phyloP scores from a whole-genome alignment of 805 yeast genomes.

The Candida rishiriensis region DNA sequence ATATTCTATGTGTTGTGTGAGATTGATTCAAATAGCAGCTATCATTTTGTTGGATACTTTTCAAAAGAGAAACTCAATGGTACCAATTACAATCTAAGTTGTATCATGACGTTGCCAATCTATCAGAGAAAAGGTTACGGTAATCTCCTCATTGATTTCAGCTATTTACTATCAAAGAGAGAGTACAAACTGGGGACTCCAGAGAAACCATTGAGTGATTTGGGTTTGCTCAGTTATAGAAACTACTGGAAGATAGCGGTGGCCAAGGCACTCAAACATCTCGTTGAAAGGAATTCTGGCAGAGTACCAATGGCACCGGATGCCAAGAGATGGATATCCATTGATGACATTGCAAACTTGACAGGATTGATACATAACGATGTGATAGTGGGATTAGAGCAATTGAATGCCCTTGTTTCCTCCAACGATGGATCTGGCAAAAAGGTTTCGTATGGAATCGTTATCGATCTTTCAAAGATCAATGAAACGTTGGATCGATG shows the following conservation, averaged over 20 bases:
- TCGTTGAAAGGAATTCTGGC: not conserved
- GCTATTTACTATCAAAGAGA: slow-evolving; percentile 69
- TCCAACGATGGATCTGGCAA: slow-evolving; percentile 17
- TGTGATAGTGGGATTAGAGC: slow-evolving; percentile 82
- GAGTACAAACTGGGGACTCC: slow-evolving; percentile 89
- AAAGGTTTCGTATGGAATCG: slow-evolving; percentile 41
- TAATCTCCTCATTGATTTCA: slow-evolving; percentile 79
- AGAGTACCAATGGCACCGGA: not conserved
- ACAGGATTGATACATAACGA: slow-evolving; percentile 90
- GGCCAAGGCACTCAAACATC: slow-evolving; percentile 40
- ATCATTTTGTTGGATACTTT: slow-evolving; percentile 90
- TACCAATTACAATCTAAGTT: slow-evolving; percentile 78
- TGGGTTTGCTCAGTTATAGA: slow-evolving; percentile 81
- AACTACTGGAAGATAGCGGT: slow-evolving; percentile 78
- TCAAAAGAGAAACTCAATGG: slow-evolving; percentile 79
- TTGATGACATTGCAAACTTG: slow-evolving; percentile 56
- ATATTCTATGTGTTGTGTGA: slow-evolving; percentile 83
- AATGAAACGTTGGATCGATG: slow-evolving; percentile 41
- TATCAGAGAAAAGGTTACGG: slow-evolving; percentile 90
- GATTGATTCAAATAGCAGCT: slow-evolving; percentile 41
- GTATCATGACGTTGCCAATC: slow-evolving; percentile 85
- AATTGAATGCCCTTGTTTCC: slow-evolving; percentile 55
- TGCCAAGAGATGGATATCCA: slow-evolving; percentile 34
- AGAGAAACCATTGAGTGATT: slow-evolving; percentile 85
- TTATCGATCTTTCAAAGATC: slow-evolving; percentile 43